A percentile compares a stretch with the other conserved stretches of the same genome.
Conservation (phyloP, 768 basidiomycete genomes). For the Boletales sp. region DNA sequence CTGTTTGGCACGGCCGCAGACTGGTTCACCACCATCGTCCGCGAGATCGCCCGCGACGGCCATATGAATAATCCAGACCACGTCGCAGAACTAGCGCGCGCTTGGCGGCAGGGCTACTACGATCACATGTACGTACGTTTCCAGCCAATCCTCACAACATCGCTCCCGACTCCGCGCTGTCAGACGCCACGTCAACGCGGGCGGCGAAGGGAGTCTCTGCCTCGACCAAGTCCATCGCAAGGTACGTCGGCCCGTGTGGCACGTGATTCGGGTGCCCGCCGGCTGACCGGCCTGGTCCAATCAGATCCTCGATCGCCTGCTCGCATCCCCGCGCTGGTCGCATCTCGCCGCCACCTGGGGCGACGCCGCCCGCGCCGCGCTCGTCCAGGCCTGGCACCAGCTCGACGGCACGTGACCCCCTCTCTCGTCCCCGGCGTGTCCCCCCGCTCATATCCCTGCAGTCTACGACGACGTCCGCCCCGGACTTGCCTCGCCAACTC, state of each 20-base stretch:
- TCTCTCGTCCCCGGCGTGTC: no score
- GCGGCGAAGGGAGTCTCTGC: slow-evolving; percentile 45
- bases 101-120: slow-evolving; percentile 55
- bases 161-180: not conserved
- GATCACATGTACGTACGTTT: slow-evolving; percentile 16
- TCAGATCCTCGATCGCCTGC: slow-evolving; percentile 61
- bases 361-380: slow-evolving; percentile 37
- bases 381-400: slow-evolving; percentile 60
- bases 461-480: slow-evolving; percentile 56
- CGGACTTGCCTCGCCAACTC: slow-evolving; percentile 52
- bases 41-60: slow-evolving; percentile 13
- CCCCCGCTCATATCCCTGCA: slow-evolving; percentile 38
- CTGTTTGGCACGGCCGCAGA: slow-evolving; percentile 52
- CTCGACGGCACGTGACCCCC: slow-evolving; percentile 43
- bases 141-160: not conserved
- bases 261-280: no score
- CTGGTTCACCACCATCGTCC: slow-evolving; percentile 30
- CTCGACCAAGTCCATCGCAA: slow-evolving; percentile 56
- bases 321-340: slow-evolving; percentile 47
- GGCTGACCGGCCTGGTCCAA: no score
- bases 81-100: slow-evolving; percentile 41
- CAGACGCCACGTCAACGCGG: slow-evolving; percentile 43
- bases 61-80: slow-evolving; percentile 16
- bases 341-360: slow-evolving; percentile 45
- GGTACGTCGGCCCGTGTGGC: slow-evolving; percentile 37